These are phyloP conservation scores for Heliamphora pulchella DNA, from an alignment of 179 eudicot species.

Conservation along the genomic window DNA sequence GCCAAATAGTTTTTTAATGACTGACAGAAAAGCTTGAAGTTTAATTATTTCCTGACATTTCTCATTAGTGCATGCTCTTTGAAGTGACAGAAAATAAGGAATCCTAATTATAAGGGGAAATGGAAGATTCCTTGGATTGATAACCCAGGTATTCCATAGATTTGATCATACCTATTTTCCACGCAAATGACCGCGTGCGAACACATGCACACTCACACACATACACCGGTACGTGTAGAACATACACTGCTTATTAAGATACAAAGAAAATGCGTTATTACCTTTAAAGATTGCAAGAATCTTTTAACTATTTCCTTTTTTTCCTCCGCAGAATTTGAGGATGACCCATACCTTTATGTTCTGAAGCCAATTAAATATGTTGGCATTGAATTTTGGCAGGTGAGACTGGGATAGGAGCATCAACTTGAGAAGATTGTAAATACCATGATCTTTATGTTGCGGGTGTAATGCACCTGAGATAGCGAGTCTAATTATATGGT, in stretches of 20 bases:
- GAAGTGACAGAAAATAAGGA: conserved; percentile 70
- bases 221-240: not conserved
- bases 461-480: not conserved
- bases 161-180: not conserved
- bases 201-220: not conserved
- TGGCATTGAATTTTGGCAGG: conserved; percentile 89
- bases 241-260: not conserved
- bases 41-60: not conserved
- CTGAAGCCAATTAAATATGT: conserved; percentile 60
- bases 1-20: conserved; percentile 12
- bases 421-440: not conserved
- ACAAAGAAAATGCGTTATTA: not conserved
- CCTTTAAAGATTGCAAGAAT: not conserved
- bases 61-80: not conserved
- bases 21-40: not conserved
- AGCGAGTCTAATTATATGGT: not conserved
- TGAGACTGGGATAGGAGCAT: not conserved
- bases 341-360: conserved; percentile 78
- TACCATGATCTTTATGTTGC: not conserved
- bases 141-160: conserved; percentile 58
- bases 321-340: conserved; percentile 55
- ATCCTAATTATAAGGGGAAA: conserved; percentile 88
- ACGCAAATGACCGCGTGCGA: not conserved
- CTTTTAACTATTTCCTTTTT: not conserved
- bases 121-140: conserved; percentile 93